These are phyloP conservation scores for Fusarium falciforme DNA, from an alignment of 2,329 filamentous ascomycete species.

Conservation along the genomic window DNA sequence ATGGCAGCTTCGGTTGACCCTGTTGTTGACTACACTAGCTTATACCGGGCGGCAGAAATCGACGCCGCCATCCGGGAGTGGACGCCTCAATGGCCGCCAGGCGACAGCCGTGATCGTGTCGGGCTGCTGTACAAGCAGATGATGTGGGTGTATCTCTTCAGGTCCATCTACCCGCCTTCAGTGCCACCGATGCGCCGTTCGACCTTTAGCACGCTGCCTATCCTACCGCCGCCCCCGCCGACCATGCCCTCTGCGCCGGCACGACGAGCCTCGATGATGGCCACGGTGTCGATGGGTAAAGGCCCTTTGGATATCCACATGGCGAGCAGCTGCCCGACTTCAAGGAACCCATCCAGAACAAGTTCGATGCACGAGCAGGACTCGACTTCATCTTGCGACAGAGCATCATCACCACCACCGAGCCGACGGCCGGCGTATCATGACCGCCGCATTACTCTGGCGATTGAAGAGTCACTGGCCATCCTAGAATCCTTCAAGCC, in stretches of 20 bases:
- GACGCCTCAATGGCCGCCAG: constrained; percentile 71
- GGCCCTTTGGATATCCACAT: constrained; percentile 31
- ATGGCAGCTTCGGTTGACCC: constrained; percentile 72
- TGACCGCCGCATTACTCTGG: constrained; percentile 63
- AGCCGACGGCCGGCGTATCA: constrained; percentile 60
- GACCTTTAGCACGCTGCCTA: constrained; percentile 45
- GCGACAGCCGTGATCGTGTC: constrained; percentile 67
- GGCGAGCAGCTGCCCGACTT: constrained; percentile 48
- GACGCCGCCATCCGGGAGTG: constrained; percentile 80
- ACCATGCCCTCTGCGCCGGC: constrained; percentile 31
- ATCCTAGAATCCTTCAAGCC: constrained; percentile 67
- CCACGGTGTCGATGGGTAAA: constrained; percentile 41
- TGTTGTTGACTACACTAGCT: constrained; percentile 76
- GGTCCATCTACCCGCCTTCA: constrained; percentile 69
- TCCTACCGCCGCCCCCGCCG: constrained; percentile 24
- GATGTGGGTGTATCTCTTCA: constrained; percentile 73
- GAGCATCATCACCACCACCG: constrained; percentile 58
- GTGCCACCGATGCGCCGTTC: constrained; percentile 45
- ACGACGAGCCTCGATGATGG: constrained; percentile 52
- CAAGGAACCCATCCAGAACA: constrained; percentile 52
- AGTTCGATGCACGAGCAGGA: constrained; percentile 55
- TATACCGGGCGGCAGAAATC: constrained; percentile 80
- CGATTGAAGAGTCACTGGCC: constrained; percentile 67
- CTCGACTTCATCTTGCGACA: constrained; percentile 31
- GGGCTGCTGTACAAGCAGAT: constrained; percentile 72